A percentile compares a stretch with the other conserved stretches of the same genome.
Evolutionary conservation across 805 yeast species (phyloP).

Genomic region (Pichia membranifaciens): DNA sequence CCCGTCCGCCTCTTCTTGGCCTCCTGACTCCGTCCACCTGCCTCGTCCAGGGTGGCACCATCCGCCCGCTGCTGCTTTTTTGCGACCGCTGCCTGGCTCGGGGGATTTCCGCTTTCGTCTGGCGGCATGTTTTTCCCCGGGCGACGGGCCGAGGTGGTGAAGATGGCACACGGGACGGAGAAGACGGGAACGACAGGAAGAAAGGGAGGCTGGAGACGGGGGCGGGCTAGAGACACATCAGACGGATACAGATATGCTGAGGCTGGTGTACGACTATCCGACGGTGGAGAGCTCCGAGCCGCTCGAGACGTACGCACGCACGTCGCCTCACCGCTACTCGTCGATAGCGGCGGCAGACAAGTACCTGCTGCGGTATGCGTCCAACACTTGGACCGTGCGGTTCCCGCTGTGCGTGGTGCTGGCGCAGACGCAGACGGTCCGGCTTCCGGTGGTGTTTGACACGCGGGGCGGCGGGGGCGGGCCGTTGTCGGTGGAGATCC

Average conservation of each 20-base stretch:
- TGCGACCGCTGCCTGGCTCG: too few species aligned
- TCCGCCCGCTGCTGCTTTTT: too few species aligned
- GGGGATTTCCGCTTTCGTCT: too few species aligned
- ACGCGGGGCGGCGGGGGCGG: neutral
- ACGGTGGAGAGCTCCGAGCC: conserved; percentile 28
- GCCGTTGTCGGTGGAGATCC: conserved; percentile 3
- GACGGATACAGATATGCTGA: conserved; percentile 6
- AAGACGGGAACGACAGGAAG: neutral
- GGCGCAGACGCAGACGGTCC: too few species aligned
- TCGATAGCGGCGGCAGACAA: conserved; percentile 13
- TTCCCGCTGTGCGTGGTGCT: conserved; percentile 10
- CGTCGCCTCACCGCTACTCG: conserved; percentile 23
- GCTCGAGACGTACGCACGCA: conserved; percentile 18
- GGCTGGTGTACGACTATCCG: conserved; percentile 14
- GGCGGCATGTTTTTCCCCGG: too few species aligned
- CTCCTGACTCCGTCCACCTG: neutral
- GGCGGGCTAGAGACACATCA: too few species aligned
- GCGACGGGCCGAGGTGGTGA: too few species aligned
- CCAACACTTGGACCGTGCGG: conserved; percentile 18
- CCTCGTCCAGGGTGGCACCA: too few species aligned
- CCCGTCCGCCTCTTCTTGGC: too few species aligned
- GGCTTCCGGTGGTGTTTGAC: too few species aligned
- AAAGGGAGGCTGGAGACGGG: neutral
- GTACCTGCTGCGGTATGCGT: conserved; percentile 18
- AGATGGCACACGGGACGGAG: too few species aligned